Evolutionary conservation across 2,329 filamentous ascomycete species (phyloP), one percentile per base, ranked within the genome.

Genomic region (Torrubiella hemipterigena): DNA sequence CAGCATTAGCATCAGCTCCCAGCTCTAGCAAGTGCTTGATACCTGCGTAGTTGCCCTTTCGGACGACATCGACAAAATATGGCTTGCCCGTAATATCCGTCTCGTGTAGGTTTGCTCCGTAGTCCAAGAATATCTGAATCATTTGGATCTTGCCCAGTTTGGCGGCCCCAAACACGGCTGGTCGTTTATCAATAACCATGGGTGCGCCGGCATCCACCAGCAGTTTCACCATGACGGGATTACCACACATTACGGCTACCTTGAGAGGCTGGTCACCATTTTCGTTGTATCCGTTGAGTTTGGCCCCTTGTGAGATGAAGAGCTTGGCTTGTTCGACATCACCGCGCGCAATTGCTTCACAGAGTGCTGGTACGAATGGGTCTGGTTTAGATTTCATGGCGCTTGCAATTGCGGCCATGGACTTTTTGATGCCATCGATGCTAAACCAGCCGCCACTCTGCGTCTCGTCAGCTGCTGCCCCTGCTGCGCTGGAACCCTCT

Each of bases 281-380:
- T 3, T 52, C 55, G 18, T 58, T 49, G n/a, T 46, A 44, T 4
- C 55, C 54, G 31, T 56, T 50, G 17, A 56, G 45, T 22, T 52
- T 55, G 21, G 49, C 52, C 6, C 55, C 55, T 27, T 56, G 49
- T 3, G 42, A 36, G 8, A 58, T 36, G 13, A 58, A 41, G 1
- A 47, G 51, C 2, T 41, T 45, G 24, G 56, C 46, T 14, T 57
- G 54, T 9, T 42, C 40, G 1, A 51, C 35, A n/a, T 58, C 50
- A 1, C 55, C 55, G 2, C 43, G 40, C 2, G 47, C 38, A 3
- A 48, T 44, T 1, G 55, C 55, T 20, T 56, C 45, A 12, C 55
- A 58, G 13, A 57, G 47, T 2, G 55, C 52, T 1, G 51, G 49
- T 1, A 54, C 55, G 4, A 59, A 35, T 2, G 55, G 55, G 11